Evolutionary conservation across 2,329 filamentous ascomycete species (phyloP).

Genomic region (Trichoderma semiorbis): DNA sequence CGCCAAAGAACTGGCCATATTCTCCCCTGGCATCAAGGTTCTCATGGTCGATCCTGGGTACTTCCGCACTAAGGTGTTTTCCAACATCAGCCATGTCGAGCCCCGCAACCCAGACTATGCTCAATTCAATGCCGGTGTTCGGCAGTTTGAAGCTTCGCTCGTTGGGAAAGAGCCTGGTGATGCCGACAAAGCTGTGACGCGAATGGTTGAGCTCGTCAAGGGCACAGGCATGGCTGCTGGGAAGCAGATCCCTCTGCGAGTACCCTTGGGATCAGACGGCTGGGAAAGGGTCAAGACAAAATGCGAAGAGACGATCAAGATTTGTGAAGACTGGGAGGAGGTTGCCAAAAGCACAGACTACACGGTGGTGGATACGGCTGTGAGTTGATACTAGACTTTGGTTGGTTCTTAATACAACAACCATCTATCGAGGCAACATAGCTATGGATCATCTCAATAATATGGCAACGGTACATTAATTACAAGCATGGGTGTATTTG

Average conservation of each 20-base stretch:
- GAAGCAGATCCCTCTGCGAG: slow-evolving; percentile 41
- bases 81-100: slow-evolving; percentile 31
- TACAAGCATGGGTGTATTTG: neutral
- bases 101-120: slow-evolving; percentile 28
- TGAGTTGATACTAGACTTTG: neutral
- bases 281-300: slow-evolving; percentile 47
- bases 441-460: neutral
- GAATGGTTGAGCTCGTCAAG: slow-evolving; percentile 53
- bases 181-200: slow-evolving; percentile 45
- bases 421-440: neutral
- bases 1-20: slow-evolving; percentile 25
- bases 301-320: slow-evolving; percentile 46
- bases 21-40: slow-evolving; percentile 31
- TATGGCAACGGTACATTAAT: neutral
- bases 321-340: slow-evolving; percentile 48
- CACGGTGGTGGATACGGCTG: neutral
- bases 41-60: slow-evolving; percentile 38
- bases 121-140: slow-evolving; percentile 29
- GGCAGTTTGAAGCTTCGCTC: slow-evolving; percentile 22
- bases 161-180: slow-evolving; percentile 45
- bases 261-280: slow-evolving; percentile 52
- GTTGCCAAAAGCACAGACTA: slow-evolving; percentile 48
- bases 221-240: slow-evolving; percentile 39
- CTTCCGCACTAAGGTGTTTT: slow-evolving; percentile 41
- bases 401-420: neutral